Evolutionary conservation across 495 filamentous ascomycete genomes (phyloP), one percentile per base, ranked within the genome.

Genomic region (Lophiostoma macrostomum): DNA sequence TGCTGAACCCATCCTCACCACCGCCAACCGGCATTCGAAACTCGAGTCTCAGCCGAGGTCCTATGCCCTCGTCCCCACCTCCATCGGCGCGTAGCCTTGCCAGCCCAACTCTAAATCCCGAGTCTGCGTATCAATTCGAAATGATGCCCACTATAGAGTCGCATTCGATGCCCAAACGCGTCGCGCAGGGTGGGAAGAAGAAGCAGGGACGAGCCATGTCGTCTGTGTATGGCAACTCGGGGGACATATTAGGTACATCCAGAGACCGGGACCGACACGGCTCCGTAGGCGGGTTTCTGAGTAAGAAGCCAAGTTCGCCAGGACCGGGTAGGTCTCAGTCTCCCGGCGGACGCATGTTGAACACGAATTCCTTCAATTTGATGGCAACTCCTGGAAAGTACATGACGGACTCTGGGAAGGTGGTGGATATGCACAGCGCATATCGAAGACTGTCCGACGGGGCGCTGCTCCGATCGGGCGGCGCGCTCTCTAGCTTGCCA

Each of bases 371-470:
- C 27, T 64, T 70, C 16, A 67, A 70, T 55, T 45, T 64, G 55
- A 63, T 71, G 66, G 60, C 66, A 66, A 57, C 43, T 39, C 68
- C 70, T 16, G 65, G 65, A 24, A 67, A 73, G 44, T 69, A 67
- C 30, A 60, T 73, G 32, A 59, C 81, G 5, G 74, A 77, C 28
- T 77, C 77, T 39, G 75, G 75, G 16, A 74, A 77, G 41, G 60
- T 74, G 3, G 61, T 84, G 29, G 79, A 81, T 50, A 78, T 81
- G 68, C 74, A 76, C 36, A 81, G 67, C 52, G 76, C 80, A 10
- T 81, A 84, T 63, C 74, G 78, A 29, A 72, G 80, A 20, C 67
- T 84, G n/a, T 87, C 85, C 0, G 84, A 88, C 64, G 83, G 80
- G 24, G 77, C 75, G 29, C 66, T 87, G 43, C 69, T 76, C 0